These are phyloP conservation scores for Austroboletus eburneus DNA, from an alignment of 768 basidiomycete species.

Conservation along the genomic window DNA sequence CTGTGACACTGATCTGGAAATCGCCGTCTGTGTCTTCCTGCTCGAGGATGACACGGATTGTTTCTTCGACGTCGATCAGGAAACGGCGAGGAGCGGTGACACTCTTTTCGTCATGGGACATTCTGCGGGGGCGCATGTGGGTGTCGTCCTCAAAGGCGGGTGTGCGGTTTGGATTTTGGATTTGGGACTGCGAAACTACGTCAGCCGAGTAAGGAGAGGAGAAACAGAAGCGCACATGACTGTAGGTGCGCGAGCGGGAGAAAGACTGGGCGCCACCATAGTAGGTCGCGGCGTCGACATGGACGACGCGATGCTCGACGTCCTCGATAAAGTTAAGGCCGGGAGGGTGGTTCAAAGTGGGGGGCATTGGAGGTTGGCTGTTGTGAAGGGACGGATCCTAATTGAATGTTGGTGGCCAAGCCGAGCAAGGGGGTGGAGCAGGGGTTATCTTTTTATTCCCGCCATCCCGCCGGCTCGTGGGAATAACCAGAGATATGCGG, in stretches of 20 bases:
- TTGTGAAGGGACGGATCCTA: not conserved
- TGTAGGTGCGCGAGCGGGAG: slow-evolving; percentile 84
- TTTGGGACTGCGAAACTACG: slow-evolving; percentile 49
- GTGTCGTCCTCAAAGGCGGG: slow-evolving; percentile 77
- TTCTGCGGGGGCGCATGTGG: slow-evolving; percentile 66
- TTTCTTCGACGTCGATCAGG: slow-evolving; percentile 97
- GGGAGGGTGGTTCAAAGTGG: slow-evolving; percentile 58
- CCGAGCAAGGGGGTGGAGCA: slow-evolving; percentile 2
- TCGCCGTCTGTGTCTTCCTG: slow-evolving; percentile 98
- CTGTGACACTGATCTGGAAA: slow-evolving; percentile 94
- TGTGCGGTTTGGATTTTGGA: slow-evolving; percentile 64
- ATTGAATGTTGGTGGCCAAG: too few relatives aligned
- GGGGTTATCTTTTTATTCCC: slow-evolving; percentile 15
- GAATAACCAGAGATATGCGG: slow-evolving; percentile 3
- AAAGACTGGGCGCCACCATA: slow-evolving; percentile 79
- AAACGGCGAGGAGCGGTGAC: slow-evolving; percentile 79
- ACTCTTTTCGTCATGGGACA: slow-evolving; percentile 93
- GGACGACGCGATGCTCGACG: slow-evolving; percentile 39
- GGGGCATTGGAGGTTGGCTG: slow-evolving; percentile 47
- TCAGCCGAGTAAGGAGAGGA: slow-evolving; percentile 9
- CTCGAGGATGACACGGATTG: slow-evolving; percentile 91
- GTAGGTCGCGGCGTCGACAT: slow-evolving; percentile 74
- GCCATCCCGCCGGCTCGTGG: slow-evolving; percentile 14
- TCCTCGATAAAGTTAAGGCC: slow-evolving; percentile 68
- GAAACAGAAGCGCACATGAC: slow-evolving; percentile 52